phyloP scores from a whole-genome alignment of 768 basidiomycete species.

The Amanita rubescens region DNA sequence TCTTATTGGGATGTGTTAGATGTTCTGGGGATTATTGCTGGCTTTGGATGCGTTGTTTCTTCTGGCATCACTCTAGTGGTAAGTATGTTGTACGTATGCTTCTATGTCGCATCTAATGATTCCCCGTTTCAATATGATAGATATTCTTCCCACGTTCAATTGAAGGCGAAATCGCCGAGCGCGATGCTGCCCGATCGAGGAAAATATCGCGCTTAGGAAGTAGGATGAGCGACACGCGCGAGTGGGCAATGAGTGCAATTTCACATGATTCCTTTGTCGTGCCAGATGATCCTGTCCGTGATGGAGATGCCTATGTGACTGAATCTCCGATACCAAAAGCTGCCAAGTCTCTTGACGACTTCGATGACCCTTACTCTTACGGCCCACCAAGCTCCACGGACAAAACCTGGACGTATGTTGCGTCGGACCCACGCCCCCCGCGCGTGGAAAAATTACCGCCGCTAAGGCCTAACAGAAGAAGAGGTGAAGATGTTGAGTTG shows the following conservation, averaged over 20 bases:
- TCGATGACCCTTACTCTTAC: not conserved
- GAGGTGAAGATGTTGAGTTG: conserved; percentile 29
- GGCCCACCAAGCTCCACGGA: too few species aligned
- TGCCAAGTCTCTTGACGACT: conserved; percentile 9
- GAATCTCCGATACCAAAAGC: conserved; percentile 24
- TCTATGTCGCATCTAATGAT: not conserved
- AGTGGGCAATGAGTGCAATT: not conserved
- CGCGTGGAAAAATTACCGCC: conserved; percentile 20
- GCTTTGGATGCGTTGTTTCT: conserved; percentile 55
- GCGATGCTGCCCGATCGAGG: conserved; percentile 37
- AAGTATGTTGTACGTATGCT: conserved; percentile 13
- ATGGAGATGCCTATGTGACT: conserved; percentile 24
- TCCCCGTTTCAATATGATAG: conserved; percentile 24
- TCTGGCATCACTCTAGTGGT: conserved; percentile 73
- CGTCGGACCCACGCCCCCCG: conserved; percentile 15
- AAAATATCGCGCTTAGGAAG: conserved; percentile 25
- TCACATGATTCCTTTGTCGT: not conserved
- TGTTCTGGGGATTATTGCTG: conserved; percentile 48
- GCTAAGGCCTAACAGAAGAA: conserved; percentile 36
- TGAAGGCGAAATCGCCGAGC: conserved; percentile 51
- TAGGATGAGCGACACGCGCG: conserved; percentile 13
- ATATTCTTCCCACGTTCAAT: conserved; percentile 83
- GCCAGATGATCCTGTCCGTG: not conserved
- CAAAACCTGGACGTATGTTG: not conserved
- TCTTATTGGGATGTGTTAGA: conserved; percentile 30